phyloP scores from a whole-genome alignment of 495 filamentous ascomycete species.

The Xylaria scruposa region DNA sequence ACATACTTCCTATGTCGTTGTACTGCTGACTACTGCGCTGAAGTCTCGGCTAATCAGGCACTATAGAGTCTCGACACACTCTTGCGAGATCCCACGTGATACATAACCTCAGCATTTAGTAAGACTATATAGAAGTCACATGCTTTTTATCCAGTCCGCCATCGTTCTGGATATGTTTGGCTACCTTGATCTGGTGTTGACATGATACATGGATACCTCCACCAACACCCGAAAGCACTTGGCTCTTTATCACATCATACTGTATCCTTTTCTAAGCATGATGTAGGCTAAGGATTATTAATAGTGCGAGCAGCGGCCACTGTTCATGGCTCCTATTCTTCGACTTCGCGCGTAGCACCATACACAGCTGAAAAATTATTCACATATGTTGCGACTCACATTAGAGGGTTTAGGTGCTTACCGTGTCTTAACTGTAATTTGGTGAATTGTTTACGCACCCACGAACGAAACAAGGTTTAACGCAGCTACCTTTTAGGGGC shows the following conservation, averaged over 20 bases:
- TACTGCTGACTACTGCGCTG: neutral
- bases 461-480: neutral
- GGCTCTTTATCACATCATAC: neutral
- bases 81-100: neutral
- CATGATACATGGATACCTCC: neutral
- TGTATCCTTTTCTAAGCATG: neutral
- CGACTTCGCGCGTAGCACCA: neutral
- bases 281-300: neutral
- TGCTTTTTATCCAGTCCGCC: neutral
- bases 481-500: neutral
- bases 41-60: neutral
- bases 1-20: neutral
- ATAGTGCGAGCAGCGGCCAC: neutral
- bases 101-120: neutral
- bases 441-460: neutral
- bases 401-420: neutral
- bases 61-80: neutral
- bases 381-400: neutral
- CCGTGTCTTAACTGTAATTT: neutral
- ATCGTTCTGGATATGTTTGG: neutral
- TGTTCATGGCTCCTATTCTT: neutral
- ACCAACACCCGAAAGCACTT: neutral
- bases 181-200: neutral
- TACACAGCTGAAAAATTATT: neutral
- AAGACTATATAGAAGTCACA: neutral